Percentiles rank a stretch among this genome's conserved stretches.
Conservation (phyloP, 371 early-diverging fungal species). For the Actinomortierella ambigua region DNA sequence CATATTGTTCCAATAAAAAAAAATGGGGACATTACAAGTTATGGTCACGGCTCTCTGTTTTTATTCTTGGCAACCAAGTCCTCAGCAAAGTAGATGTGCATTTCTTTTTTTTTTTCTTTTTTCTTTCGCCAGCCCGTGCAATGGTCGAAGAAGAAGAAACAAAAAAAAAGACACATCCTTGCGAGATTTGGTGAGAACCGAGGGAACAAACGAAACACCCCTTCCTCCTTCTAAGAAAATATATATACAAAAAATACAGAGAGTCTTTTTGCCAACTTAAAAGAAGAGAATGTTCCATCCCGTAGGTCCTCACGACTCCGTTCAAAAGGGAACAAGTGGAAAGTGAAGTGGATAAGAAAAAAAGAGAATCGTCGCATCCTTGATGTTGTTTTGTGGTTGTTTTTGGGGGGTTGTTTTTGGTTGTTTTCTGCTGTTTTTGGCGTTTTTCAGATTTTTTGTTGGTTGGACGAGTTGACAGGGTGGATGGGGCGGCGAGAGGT, state of each 20-base stretch:
- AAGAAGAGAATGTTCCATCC: no score
- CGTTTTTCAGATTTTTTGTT: slow-evolving; percentile 17
- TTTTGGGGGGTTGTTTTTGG: slow-evolving; percentile 10
- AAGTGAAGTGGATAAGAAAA: background rate
- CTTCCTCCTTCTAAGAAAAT: no score
- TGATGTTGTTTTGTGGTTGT: slow-evolving; percentile 2
- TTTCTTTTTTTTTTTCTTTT: background rate
- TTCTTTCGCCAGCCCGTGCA: background rate
- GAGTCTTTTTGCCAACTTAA: background rate
- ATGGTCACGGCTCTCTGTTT: background rate
- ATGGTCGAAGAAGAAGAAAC: background rate
- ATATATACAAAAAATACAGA: background rate
- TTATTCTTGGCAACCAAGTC: background rate
- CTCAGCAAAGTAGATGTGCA: background rate
- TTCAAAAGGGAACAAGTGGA: background rate
- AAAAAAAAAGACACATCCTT: background rate
- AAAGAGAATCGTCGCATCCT: background rate
- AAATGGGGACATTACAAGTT: no score
- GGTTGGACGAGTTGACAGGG: background rate
- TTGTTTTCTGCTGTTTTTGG: slow-evolving; percentile 12
- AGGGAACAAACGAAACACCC: no score
- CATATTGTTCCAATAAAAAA: no score
- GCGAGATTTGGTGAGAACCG: no score
- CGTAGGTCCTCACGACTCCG: no score
- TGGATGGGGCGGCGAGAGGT: slow-evolving; percentile 7